Evolutionary conservation across 805 yeast genomes (phyloP), one percentile per base, ranked within the genome.

Genomic region (Blastobotrys muscicola): DNA sequence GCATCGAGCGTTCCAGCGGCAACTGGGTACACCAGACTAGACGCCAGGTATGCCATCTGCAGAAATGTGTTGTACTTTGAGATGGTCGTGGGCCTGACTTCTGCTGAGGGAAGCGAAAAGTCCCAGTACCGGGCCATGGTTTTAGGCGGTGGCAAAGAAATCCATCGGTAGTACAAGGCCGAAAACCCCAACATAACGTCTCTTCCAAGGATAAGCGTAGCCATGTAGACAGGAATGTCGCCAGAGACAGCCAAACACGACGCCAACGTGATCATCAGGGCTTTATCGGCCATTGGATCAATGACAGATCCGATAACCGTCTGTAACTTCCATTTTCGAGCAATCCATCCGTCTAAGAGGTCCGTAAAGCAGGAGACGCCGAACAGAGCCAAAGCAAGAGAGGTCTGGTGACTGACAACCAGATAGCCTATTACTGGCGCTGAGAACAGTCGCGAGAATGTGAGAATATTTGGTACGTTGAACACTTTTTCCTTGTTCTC

Each of bases 241-340:
- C 78, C 71, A 9, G 80, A 66, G 51, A 79, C 72, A 0, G 90
- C 78, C 45, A 92, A 64, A 42, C 94, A 78, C 0, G 80, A 70
- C 0, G 97, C 89, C 41, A 94, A 77, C 0, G 84, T 76, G 14
- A 90, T 73, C 96, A 92, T 87, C 38, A 92, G 69, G 11, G 83
- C 68, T 59, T 92, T 92, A 59, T 92, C 99, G 0, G 98, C 99
- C 66, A 86, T 71, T 0, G 99, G 99, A 56, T 92, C 99, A 30
- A 94, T 68, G 11, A 92, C 80, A 0, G 95, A 81, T 0, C 99
- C 99, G 5, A 87, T 74, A 1, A 84, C 80, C 1, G 95, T 79
- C 54, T 78, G 74, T 72, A 82, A 68, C 44, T 85, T 78, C 67
- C 63, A 90, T 47, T 65, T 74, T 44, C 99, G 70, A 3, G 99